Base-by-base conservation (phyloP, 768 basidiomycete genomes). In the Pholiota microspora region DNA sequence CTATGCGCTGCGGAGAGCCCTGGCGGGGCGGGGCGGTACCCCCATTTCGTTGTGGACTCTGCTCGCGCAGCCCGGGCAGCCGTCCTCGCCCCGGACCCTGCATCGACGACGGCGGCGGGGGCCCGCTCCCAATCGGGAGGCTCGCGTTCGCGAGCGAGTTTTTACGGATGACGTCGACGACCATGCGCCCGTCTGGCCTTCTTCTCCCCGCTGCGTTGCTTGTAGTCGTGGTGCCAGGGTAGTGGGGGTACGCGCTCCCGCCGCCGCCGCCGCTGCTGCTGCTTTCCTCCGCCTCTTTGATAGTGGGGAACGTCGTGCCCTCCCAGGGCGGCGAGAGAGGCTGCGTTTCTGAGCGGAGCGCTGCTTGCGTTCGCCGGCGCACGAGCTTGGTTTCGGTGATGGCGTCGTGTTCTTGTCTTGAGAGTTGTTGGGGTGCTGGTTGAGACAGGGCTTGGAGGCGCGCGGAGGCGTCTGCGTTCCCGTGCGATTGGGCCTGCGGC, bases 361-460 rank as follows among this genome's bases (percentile, higher is more conserved):
- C 82, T 51, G 80, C 94, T 54, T 73, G 72, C 0, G 94, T 97
- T 13, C 92, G 83, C 58, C 85, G 89, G 1, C 95, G 78, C 7
- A 95, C 87, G 42, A 98, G 83, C 53, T 85, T 93, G 50, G 71
- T 73, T 63, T 94, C 87, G 7, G 93, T 89, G 58, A 91, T 80
- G 0, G 71, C 72, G 56, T 94, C 85, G 71, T 97, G 93, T 59
- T 96, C 89, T 52, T 82, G 76, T 16, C 93, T 76, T 0, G 89
- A 88, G 16, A 98, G 77, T 0, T 83, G 68, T 40, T 81, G 81
- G 0, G 88, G 87, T 0, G 75, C 69, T 0, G 86, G 78, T 34
- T 81, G 77, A 0, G 80, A 77, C 9, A 97, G 76, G 0, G 89
- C 94, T 0, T 70, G 65, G 27, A 97, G 75, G 1, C 94, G 86